These are phyloP conservation scores for Aspergillus neotritici DNA, from an alignment of 2,329 filamentous ascomycete genomes.

Conservation along the genomic window DNA sequence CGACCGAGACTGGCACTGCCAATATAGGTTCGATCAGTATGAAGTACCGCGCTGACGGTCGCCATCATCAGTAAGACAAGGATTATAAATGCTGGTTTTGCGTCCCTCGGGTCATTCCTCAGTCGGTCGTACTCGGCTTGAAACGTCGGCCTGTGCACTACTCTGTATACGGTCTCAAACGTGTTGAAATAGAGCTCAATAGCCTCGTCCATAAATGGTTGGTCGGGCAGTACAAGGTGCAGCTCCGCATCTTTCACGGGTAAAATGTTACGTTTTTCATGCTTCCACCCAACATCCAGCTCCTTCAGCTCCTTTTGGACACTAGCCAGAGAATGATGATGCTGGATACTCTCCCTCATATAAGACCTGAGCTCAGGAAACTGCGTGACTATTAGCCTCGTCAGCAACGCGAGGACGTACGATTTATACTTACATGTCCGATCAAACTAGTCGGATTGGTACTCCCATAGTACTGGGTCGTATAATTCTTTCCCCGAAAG, in stretches of 20 bases:
- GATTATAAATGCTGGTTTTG: conserved; percentile 14
- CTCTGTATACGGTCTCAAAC: conserved; percentile 18
- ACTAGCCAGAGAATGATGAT: conserved; percentile 14
- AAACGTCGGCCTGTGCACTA: conserved; percentile 21
- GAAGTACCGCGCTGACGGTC: conserved; percentile 9
- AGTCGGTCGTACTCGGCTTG: conserved; percentile 17
- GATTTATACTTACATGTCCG: conserved; percentile 12
- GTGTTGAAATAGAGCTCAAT: conserved; percentile 19
- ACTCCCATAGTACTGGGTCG: conserved; percentile 19
- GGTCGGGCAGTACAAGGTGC: conserved; percentile 16
- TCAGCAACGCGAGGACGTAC: background rate
- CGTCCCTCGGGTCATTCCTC: conserved; percentile 8
- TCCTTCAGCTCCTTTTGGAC: conserved; percentile 18
- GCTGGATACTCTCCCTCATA: conserved; percentile 18
- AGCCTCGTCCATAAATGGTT: conserved; percentile 13
- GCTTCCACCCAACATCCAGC: conserved; percentile 17
- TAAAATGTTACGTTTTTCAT: conserved; percentile 5
- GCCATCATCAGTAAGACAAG: conserved; percentile 20
- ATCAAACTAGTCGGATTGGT: conserved; percentile 19
- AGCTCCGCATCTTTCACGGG: conserved; percentile 10
- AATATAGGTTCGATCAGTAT: conserved; percentile 11
- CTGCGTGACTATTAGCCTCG: conserved; percentile 1
- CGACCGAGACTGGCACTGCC: conserved; percentile 15
- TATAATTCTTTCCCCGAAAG: conserved; percentile 19
- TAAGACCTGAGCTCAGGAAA: conserved; percentile 19